Percentiles rank a stretch among this genome's conserved stretches.
Conservation (phyloP, 2,329 filamentous ascomycete species). For the Corniculantispora saksenae region DNA sequence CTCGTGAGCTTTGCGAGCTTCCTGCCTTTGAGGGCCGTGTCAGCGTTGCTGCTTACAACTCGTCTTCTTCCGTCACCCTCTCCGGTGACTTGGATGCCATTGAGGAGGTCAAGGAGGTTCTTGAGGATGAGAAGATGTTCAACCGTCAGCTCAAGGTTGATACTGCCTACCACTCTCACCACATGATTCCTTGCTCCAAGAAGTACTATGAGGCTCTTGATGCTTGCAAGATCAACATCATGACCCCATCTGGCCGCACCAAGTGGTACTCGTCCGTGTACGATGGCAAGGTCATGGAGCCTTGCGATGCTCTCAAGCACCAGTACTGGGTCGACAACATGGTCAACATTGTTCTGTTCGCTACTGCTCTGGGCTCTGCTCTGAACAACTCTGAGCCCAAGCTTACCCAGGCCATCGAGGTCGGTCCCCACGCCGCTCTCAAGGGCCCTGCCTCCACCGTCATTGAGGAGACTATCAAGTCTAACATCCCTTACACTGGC, state of each 20-base stretch:
- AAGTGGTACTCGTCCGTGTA: slow-evolving; percentile 24
- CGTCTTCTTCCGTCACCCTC: slow-evolving; percentile 26
- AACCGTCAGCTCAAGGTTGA: slow-evolving; percentile 25
- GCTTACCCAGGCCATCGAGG: slow-evolving; percentile 40
- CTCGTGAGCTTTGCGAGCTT: slow-evolving; percentile 21
- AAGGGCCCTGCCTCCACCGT: slow-evolving; percentile 37
- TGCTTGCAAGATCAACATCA: slow-evolving; percentile 16
- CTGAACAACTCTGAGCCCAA: slow-evolving; percentile 19
- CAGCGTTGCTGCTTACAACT: slow-evolving; percentile 29
- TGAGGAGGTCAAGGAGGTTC: slow-evolving; percentile 19
- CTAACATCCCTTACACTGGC: slow-evolving; percentile 42
- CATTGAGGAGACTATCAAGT: slow-evolving; percentile 36
- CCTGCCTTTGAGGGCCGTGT: slow-evolving; percentile 25
- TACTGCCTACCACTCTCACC: slow-evolving; percentile 24
- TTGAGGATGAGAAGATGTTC: slow-evolving; percentile 23
- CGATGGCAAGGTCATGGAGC: slow-evolving; percentile 21
- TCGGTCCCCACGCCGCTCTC: slow-evolving; percentile 50
- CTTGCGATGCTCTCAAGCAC: slow-evolving; percentile 14
- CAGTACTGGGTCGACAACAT: slow-evolving; percentile 42
- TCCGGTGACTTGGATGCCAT: slow-evolving; percentile 25
- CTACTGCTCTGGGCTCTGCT: slow-evolving; percentile 27
- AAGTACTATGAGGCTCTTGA: slow-evolving; percentile 19
- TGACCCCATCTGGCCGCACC: slow-evolving; percentile 14
- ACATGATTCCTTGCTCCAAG: slow-evolving; percentile 20
- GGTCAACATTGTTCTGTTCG: slow-evolving; percentile 36